Evolutionary conservation across 129 eudicot species (phyloP).

Genomic region (Flaveria linearis): DNA sequence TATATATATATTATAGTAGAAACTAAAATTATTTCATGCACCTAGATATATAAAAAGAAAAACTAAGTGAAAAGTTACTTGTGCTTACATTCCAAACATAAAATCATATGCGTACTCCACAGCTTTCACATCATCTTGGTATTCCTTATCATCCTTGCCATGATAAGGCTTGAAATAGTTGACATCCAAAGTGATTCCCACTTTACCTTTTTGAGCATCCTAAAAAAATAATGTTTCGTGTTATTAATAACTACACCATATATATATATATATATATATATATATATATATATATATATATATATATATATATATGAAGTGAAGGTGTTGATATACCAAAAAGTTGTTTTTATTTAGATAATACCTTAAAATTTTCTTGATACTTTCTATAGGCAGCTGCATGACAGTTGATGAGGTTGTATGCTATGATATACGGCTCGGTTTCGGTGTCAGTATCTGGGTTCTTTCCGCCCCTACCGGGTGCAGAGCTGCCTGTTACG

Average conservation of each 20-base stretch:
- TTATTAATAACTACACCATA: background rate
- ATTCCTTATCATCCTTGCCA: background rate
- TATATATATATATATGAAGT: too few species aligned
- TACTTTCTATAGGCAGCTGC: constrained; percentile 34
- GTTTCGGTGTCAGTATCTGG: constrained; percentile 29
- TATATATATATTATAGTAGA: too few species aligned
- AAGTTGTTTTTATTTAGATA: background rate
- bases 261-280: background rate
- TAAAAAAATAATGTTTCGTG: background rate
- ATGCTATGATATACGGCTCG: constrained; percentile 47
- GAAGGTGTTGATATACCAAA: background rate
- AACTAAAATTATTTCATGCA: too few species aligned
- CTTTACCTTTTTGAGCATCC: constrained; percentile 34
- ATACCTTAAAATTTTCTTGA: constrained; percentile 1
- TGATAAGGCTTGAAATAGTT: constrained; percentile 24
- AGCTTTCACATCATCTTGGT: constrained; percentile 7
- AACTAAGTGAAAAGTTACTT: background rate
- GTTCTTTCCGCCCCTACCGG: constrained; percentile 37
- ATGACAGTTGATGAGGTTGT: constrained; percentile 48
- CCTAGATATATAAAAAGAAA: background rate
- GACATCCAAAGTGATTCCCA: constrained; percentile 35
- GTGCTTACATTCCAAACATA: constrained; percentile 37
- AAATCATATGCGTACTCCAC: constrained; percentile 36
- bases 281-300: too few species aligned
- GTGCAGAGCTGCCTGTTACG: constrained; percentile 23